A percentile compares a stretch with the other conserved stretches of the same genome.
Conservation (phyloP, 345 rosid genomes). For the Brassica juncea region DNA sequence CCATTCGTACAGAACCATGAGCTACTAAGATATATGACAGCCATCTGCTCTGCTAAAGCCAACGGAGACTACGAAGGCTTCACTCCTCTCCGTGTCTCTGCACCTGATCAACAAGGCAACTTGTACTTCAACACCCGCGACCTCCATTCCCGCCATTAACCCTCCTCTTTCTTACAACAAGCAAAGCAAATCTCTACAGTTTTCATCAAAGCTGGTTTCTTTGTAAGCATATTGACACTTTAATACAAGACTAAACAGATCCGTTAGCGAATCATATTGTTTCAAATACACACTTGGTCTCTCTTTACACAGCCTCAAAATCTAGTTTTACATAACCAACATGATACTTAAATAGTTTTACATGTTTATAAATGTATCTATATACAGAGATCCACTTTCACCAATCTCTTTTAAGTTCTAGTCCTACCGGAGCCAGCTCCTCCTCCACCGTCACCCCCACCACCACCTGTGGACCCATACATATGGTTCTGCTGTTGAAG, state of each 20-base stretch:
- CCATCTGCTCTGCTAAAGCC: slow-evolving; percentile 45
- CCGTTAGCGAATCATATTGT: background rate
- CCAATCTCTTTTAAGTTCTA: slow-evolving; percentile 28
- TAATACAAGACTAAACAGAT: slow-evolving; percentile 26
- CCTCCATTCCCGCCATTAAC: slow-evolving; percentile 31
- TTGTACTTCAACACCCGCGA: slow-evolving; percentile 41
- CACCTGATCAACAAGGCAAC: slow-evolving; percentile 29
- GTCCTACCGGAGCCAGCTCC: slow-evolving; percentile 41
- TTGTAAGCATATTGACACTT: slow-evolving; percentile 9
- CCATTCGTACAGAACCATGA: slow-evolving; percentile 42
- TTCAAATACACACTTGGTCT: slow-evolving; percentile 16
- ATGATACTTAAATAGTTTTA: slow-evolving; percentile 2
- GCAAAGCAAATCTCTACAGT: background rate
- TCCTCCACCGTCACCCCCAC: slow-evolving; percentile 23
- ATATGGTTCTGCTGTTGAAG: slow-evolving; percentile 40
- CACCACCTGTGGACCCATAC: slow-evolving; percentile 36
- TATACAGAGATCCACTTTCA: slow-evolving; percentile 35
- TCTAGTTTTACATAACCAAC: slow-evolving; percentile 22
- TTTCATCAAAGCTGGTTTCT: slow-evolving; percentile 10
- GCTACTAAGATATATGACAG: slow-evolving; percentile 38
- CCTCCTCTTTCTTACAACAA: background rate
- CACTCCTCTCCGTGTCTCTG: slow-evolving; percentile 38
- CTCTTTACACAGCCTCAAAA: slow-evolving; percentile 40
- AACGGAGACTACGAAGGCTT: slow-evolving; percentile 39
- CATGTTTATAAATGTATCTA: slow-evolving; percentile 33